Conservation (phyloP, 2,329 filamentous ascomycete species). For the Colletotrichum gigasporum region DNA sequence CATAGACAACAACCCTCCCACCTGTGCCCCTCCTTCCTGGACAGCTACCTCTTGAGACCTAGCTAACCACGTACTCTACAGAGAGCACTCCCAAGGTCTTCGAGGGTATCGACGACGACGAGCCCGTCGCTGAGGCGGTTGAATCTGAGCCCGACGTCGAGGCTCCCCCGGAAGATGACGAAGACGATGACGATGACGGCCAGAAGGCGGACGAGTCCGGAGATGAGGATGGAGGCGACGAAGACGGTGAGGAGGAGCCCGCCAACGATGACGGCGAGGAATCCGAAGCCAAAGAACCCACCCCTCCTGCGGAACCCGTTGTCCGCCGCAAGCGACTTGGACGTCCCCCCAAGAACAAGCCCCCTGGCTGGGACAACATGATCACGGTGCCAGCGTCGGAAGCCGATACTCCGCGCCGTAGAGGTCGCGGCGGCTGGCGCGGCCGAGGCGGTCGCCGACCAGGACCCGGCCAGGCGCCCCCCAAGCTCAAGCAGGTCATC, state of each 20-base stretch:
- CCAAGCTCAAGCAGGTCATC: constrained; percentile 83
- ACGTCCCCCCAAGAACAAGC: constrained; percentile 84
- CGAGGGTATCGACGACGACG: constrained; percentile 49
- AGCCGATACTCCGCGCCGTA: constrained; percentile 67
- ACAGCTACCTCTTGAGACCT: neutral
- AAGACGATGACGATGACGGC: constrained; percentile 58
- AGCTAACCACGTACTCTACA: constrained; percentile 33
- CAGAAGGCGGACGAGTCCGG: constrained; percentile 47
- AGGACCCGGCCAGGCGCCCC: constrained; percentile 75
- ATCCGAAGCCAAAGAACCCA: constrained; percentile 58
- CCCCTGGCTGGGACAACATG: constrained; percentile 79
- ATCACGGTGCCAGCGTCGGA: constrained; percentile 65
- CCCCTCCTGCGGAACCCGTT: constrained; percentile 65
- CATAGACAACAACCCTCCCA: too few relatives aligned
- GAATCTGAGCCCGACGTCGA: constrained; percentile 36
- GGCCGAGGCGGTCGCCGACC: constrained; percentile 73
- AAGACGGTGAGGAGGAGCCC: constrained; percentile 62
- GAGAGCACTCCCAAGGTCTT: constrained; percentile 54
- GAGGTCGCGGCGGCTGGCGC: constrained; percentile 77
- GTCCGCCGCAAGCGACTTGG: constrained; percentile 83
- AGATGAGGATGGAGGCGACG: constrained; percentile 58
- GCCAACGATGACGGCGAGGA: constrained; percentile 54
- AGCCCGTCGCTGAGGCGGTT: constrained; percentile 47
- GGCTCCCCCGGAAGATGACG: constrained; percentile 33
- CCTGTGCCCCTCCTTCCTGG: constrained; percentile 1